Evolutionary conservation across 495 filamentous ascomycete species (phyloP).

Genomic region (Evansstolkia leycettana): DNA sequence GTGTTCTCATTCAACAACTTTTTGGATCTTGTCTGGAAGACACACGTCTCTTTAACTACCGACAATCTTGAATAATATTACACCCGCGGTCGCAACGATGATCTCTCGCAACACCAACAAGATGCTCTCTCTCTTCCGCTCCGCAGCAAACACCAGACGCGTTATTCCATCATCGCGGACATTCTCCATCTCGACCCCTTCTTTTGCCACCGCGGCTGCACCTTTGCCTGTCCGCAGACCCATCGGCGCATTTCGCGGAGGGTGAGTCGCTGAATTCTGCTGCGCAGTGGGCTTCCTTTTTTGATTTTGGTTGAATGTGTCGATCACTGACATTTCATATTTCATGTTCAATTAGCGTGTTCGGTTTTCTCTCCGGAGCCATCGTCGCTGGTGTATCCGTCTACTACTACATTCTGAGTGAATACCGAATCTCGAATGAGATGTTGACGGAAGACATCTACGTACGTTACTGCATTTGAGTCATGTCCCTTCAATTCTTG

Average conservation of each 20-base stretch:
- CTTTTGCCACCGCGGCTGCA: constrained; percentile 19
- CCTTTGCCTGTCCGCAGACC: constrained; percentile 64
- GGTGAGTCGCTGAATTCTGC: constrained; percentile 44
- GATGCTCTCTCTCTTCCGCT: constrained; percentile 7
- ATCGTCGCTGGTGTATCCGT: constrained; percentile 66
- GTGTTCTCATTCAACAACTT: too few species aligned
- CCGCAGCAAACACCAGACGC: constrained; percentile 13
- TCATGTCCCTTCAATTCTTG: too few species aligned
- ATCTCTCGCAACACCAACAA: background rate
- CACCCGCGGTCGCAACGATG: too few species aligned
- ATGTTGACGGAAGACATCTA: constrained; percentile 92
- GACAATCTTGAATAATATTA: background rate
- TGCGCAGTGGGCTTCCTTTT: background rate
- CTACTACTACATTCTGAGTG: constrained; percentile 84
- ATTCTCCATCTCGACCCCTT: constrained; percentile 23
- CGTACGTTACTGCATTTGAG: constrained; percentile 42
- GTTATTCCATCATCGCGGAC: constrained; percentile 8
- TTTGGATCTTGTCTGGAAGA: too few species aligned
- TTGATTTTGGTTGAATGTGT: background rate
- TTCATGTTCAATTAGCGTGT: constrained; percentile 58
- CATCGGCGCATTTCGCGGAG: constrained; percentile 84
- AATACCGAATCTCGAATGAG: constrained; percentile 90
- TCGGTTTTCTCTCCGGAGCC: constrained; percentile 86
- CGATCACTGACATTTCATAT: constrained; percentile 4
- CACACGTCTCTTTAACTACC: too few species aligned